A percentile compares a stretch with the other conserved stretches of the same genome.
Conservation (phyloP, 2,329 filamentous ascomycete species). For the Beauveria rudraprayagi region DNA sequence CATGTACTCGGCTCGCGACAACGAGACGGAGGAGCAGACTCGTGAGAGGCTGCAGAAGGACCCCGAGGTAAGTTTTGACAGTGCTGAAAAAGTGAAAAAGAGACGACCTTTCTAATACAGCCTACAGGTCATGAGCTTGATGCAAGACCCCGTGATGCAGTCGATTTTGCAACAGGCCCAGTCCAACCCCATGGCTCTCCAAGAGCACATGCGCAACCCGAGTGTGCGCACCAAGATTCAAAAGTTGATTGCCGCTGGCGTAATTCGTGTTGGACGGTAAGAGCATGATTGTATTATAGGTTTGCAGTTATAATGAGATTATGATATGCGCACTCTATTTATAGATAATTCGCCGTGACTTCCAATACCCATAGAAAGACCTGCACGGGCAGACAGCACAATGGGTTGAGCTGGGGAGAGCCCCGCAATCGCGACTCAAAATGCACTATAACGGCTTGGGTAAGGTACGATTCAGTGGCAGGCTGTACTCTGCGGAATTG, state of each 20-base stretch:
- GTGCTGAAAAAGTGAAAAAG: not conserved
- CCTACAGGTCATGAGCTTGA: constrained; percentile 69
- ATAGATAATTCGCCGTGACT: not conserved
- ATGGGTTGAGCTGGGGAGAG: not conserved
- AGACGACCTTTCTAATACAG: constrained; percentile 19
- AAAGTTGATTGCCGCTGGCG: constrained; percentile 87
- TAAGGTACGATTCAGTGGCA: too few relatives aligned
- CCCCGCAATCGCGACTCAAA: not conserved
- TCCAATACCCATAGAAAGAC: not conserved
- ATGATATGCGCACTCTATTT: constrained; percentile 2
- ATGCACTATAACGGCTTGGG: not conserved
- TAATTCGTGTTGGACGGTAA: constrained; percentile 63
- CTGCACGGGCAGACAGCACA: too few relatives aligned
- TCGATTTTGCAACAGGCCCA: constrained; percentile 95
- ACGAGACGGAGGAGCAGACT: constrained; percentile 94
- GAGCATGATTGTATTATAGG: constrained; percentile 9
- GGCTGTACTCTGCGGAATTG: too few relatives aligned
- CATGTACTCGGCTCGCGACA: constrained; percentile 85
- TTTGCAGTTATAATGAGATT: constrained; percentile 10
- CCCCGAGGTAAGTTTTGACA: constrained; percentile 61
- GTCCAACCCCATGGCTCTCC: constrained; percentile 80
- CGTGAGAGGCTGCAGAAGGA: constrained; percentile 83
- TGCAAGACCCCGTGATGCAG: constrained; percentile 97
- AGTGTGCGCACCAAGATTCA: constrained; percentile 81
- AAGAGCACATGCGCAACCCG: constrained; percentile 96